Conservation (phyloP, 2,329 filamentous ascomycete species). For the Onygena corvina region DNA sequence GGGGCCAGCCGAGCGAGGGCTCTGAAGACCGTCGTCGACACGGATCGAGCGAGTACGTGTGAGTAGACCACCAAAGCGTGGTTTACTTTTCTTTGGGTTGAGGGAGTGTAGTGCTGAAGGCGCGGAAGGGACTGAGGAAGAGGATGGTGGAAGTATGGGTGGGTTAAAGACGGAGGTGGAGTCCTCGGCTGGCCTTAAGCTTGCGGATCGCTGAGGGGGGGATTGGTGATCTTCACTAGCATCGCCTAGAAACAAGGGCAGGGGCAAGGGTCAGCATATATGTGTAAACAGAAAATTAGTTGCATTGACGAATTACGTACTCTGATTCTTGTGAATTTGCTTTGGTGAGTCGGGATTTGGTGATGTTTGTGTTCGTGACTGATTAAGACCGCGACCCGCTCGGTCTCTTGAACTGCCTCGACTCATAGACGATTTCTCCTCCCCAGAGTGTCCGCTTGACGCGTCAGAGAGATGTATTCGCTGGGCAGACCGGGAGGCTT, state of each 20-base stretch:
- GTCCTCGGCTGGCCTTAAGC: constrained; percentile 15
- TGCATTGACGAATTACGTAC: constrained; percentile 3
- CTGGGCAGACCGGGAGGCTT: constrained; percentile 36
- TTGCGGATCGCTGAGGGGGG: constrained; percentile 6
- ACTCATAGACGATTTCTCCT: constrained; percentile 31
- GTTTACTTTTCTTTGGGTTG: constrained; percentile 32
- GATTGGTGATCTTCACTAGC: constrained; percentile 12
- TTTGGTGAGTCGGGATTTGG: constrained; percentile 2
- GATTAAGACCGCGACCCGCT: constrained; percentile 22
- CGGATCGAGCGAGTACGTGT: constrained; percentile 36
- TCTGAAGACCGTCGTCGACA: constrained; percentile 30
- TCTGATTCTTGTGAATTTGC: not conserved
- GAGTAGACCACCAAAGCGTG: constrained; percentile 35
- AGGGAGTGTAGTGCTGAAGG: constrained; percentile 11
- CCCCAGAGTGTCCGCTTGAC: constrained; percentile 24
- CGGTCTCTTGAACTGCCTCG: constrained; percentile 36
- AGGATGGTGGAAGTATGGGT: constrained; percentile 1
- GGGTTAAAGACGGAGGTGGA: not conserved
- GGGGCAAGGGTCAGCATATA: not conserved
- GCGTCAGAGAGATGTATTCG: constrained; percentile 32
- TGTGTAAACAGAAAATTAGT: not conserved
- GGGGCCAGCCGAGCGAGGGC: constrained; percentile 19
- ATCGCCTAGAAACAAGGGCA: constrained; percentile 9
- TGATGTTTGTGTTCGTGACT: not conserved
- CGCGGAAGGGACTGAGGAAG: not conserved